Base-by-base conservation (phyloP, 163 green algal species). In the Scenedesmus sp. region DNA sequence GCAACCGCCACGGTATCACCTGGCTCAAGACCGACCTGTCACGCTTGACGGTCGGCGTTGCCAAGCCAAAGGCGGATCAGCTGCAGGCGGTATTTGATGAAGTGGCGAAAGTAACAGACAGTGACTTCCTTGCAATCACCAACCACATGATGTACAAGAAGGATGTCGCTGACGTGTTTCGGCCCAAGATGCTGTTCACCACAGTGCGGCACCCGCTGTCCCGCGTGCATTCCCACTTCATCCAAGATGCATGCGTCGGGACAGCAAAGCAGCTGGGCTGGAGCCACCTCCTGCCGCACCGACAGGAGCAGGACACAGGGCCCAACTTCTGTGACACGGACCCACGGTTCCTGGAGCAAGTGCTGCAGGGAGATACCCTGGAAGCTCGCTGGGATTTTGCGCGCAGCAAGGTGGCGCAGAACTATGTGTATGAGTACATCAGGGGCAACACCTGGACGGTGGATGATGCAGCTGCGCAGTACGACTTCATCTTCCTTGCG, bases 401-500 rank as follows among this genome's bases (percentile, higher is more conserved):
- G 78, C 33, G 33, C 20, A 49, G 37, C 37, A 51, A 84, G 42
- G 13, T 53, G 22, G 40, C 40, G 1, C 78, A 84, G 16, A 84
- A 84, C 78, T 56, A 59, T 18, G 24, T 84, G 78, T 84, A 84
- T 33, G 40, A 35, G 15, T 84, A 84, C 42, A 51, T 84, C 15
- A 49, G 22, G 40, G 78, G 78, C 20, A 20, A 84, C 78, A 51
- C 78, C 13, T 59, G 42, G 40, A 84, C 78, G 6, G 78, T 84
- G 78, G 78, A 61, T n/a, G 78, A 51, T 35, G 78, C 78, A 6
- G 78, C 37, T 22, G 37, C 44, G 3, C 33, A 84, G 78, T 84
- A 84, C 78, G 78, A 84, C 78, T 84, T 84, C 78, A 84, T 84
- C 16, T 84, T 84, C 30, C 22, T 84, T 18, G 78, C 78, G 15